These are phyloP conservation scores for Solanum pinnatisectum DNA, from an alignment of 257 asterid genomes.

Conservation along the genomic window DNA sequence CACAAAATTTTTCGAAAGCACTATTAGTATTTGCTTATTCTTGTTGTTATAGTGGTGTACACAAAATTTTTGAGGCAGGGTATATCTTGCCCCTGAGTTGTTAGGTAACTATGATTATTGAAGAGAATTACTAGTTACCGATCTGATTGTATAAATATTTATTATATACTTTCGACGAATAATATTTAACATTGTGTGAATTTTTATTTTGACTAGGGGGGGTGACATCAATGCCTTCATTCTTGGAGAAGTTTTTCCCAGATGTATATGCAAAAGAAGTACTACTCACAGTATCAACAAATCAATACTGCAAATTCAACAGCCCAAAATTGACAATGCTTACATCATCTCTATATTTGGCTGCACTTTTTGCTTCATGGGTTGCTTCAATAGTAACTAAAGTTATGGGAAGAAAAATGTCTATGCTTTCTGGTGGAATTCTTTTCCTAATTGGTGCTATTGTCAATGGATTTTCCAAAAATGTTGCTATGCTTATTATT, in stretches of 20 bases:
- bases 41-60: too few species aligned
- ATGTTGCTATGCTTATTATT: slow-evolving; percentile 54
- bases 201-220: slow-evolving; percentile 40
- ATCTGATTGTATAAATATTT: background rate
- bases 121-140: too few species aligned
- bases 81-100: too few species aligned
- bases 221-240: slow-evolving; percentile 72
- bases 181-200: background rate
- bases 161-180: too few species aligned
- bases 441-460: slow-evolving; percentile 63
- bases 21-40: background rate
- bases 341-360: slow-evolving; percentile 76
- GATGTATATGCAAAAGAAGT: slow-evolving; percentile 39
- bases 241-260: slow-evolving; percentile 55
- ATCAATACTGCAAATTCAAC: slow-evolving; percentile 86
- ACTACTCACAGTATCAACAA: slow-evolving; percentile 26
- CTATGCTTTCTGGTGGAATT: slow-evolving; percentile 68
- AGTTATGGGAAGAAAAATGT: slow-evolving; percentile 45
- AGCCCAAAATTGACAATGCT: slow-evolving; percentile 55
- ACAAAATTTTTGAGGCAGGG: too few species aligned
- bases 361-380: slow-evolving; percentile 57
- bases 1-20: too few species aligned
- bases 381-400: slow-evolving; percentile 60
- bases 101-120: too few species aligned
- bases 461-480: slow-evolving; percentile 49